Evolutionary conservation across 441 rosid species (phyloP), one percentile per base, ranked within the genome.

Genomic region (Mallotus repandus): DNA sequence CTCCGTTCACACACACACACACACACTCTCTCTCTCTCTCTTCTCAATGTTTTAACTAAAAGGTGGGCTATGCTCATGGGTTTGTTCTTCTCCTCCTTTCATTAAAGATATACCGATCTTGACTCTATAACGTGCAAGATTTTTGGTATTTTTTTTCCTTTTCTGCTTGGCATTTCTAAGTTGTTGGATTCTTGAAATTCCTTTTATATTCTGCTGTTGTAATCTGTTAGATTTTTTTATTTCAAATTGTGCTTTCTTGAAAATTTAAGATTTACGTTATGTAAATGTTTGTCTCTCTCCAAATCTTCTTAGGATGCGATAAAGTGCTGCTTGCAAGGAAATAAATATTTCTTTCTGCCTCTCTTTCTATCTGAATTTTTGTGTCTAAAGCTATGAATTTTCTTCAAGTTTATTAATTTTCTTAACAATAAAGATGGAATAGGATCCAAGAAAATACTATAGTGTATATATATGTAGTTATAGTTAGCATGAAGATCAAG

Each of bases 31-130:
- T n/a, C n/a, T n/a, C n/a, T n/a, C n/a, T n/a, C n/a, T n/a, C n/a
- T 50, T 12, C 59, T 57, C 43, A 43, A 13, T 68, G 29, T 71
- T 71, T 48, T 52, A 35, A 73, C 80, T 73, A 61, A 79, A 79
- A 84, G 59, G 54, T 66, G 74, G 81, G 76, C 82, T 78, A 35
- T 19, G 57, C 67, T 77, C 41, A 35, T 35, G 41, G 41, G 41
- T 35, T 35, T 35, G 41, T 35, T 35, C 41, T 35, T 35, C 41
- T 35, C 41, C 41, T 35, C 41, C 41, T 35, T 35, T 3, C 2
- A 35, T 35, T 1, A 1, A 35, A 35, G 41, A 35, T 35, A 35
- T 35, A 35, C 41, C 41, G 41, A 35, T 35, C 41, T 35, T 35
- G 41, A 35, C 41, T 35, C 41, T 35, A 35, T 35, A 35, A 35